A percentile compares a stretch with the other conserved stretches of the same genome.
Evolutionary conservation across 2,329 filamentous ascomycete genomes (phyloP).

Genomic region (Triangularia setosa): DNA sequence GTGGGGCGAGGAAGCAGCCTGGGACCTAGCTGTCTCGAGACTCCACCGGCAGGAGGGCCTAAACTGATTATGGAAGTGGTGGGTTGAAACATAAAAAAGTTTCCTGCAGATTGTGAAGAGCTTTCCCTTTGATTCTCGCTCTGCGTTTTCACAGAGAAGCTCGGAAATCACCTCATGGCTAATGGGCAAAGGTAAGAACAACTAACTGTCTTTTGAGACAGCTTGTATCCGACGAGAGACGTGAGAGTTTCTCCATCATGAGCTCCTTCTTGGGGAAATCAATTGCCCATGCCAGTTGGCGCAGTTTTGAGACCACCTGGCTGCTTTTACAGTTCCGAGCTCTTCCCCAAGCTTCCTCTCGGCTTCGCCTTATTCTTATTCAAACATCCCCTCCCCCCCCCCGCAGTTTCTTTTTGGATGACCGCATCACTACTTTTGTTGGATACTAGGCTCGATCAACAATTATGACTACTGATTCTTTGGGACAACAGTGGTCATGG

Average conservation of each 20-base stretch:
- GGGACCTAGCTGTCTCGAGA: background rate
- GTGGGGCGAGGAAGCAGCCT: conserved; percentile 1
- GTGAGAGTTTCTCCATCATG: background rate
- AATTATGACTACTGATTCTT: conserved; percentile 17
- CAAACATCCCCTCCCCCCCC: background rate
- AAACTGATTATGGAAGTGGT: conserved; percentile 13
- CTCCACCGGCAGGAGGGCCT: background rate
- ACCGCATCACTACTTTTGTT: conserved; percentile 1
- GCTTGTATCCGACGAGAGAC: background rate
- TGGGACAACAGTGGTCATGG: conserved; percentile 21
- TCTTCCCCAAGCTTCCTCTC: conserved; percentile 11
- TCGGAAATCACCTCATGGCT: background rate
- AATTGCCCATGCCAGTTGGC: conserved; percentile 18
- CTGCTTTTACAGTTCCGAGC: background rate
- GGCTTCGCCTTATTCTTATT: background rate
- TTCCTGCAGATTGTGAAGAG: background rate
- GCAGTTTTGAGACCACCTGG: conserved; percentile 19
- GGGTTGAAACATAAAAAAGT: conserved; percentile 11
- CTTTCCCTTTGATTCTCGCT: conserved; percentile 5
- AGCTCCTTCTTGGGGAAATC: background rate
- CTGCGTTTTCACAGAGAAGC: background rate
- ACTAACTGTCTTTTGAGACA: background rate
- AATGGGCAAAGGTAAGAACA: conserved; percentile 1
- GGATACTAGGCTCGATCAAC: background rate
- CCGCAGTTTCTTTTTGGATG: background rate